Base-by-base conservation (phyloP, 805 yeast species). In the Candida dendrica region DNA sequence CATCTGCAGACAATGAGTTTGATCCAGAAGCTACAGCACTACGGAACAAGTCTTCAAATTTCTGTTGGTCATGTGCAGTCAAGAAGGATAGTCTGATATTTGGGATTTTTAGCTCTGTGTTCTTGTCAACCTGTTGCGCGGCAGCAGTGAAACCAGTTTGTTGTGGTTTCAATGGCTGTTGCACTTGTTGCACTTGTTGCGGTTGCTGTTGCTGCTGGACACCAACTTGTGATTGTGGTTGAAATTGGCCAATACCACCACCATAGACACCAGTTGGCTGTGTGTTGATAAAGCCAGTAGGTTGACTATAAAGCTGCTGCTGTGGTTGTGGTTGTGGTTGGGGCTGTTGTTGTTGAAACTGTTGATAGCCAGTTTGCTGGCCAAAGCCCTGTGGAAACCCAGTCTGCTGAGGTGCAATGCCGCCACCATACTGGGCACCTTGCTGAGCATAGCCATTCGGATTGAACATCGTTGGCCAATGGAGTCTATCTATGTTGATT, bases 11-110 rank as follows among this genome's bases (percentile, higher is more conserved):
- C 41, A 84, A 75, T 6, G 74, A 60, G 31, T 66, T 66, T 7
- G 72, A 66, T 17, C 69, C 71, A 26, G 53, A 65, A 17, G 81
- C 74, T 22, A 90, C 91, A 18, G 89, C 82, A 17, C 87, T 74
- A 50, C 91, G 69, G 60, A 91, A 91, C 51, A 91, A 68, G 52
- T 81, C 80, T 62, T 88, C 96, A 58, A 85, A 91, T 59, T 86
- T 84, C 44, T 75, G 74, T 66, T 91, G 98, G 60, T 91, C 97
- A 29, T 76, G 77, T 19, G 84, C 82, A 3, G 95, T 79, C 47
- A 91, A 77, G 59, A 91, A 91, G 10, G 95, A 80, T 40, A 91
- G 69, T 50, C 97, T 75, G 46, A 86, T 84, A 49, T 67, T 68
- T 35, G 93, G 93, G 47, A 84, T 79, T 55, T 79, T 80, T 47